Base-by-base conservation (phyloP, 2,329 filamentous ascomycete genomes). In the Pseudocercospora musae region DNA sequence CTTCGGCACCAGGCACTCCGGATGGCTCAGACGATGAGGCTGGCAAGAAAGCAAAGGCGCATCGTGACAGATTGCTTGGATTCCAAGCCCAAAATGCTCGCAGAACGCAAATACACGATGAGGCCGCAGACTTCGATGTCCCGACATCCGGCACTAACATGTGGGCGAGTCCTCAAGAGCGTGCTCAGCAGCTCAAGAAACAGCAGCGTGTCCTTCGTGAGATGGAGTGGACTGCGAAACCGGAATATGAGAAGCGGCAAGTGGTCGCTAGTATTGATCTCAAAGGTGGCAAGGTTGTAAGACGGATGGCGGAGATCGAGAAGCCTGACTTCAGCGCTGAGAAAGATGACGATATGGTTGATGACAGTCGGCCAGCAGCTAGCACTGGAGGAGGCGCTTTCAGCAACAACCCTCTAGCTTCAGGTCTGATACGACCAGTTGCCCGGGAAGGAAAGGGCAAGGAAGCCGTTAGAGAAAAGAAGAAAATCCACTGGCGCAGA, bases 11-110 rank as follows among this genome's bases (percentile, higher is more conserved):
- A 10, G 63, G 61, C n/a, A 70, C 70, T 4, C 69, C 75, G 10
- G 67, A 68, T 8, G 67, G 63, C 4, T 72, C 71, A 11, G 73
- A 76, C 20, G 71, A 71, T 50, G 84, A 86, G 48, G 89, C 87
- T 9, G 83, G 90, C 48, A 82, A 83, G 21, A 87, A 86, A 66
- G 92, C 92, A 0, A 85, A 88, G 60, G 87, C 89, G 66, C 92
- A 96, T 71, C 83, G 92, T 15, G 92, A 96, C 74, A 90, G 85
- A 71, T 82, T 97, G 0, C 83, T 96, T 10, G 83, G 82, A 1
- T 96, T 92, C 74, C 93, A 97, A 74, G 87, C 90, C 0, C 88
- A 96, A 70, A 96, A 96, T 68, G 91, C 92, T 0, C 85, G 85
- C 62, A 83, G 93, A 48, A 97, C 93, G 1, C 91, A 88, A 15